Conservation (phyloP, 1,284 basidiomycete species). For the Trametes pubescens region DNA sequence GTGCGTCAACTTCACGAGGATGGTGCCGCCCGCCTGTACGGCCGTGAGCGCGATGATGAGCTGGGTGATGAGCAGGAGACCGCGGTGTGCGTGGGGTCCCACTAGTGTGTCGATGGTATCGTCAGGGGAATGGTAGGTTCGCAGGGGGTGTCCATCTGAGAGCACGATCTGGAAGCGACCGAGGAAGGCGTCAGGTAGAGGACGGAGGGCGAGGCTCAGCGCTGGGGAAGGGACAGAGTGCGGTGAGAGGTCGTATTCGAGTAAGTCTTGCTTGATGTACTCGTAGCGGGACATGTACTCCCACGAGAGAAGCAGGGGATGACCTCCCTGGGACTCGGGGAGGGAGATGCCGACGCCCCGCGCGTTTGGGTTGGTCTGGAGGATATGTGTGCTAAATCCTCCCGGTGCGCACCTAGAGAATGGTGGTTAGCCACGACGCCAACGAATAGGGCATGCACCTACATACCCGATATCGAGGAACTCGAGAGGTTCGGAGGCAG, state of each 20-base stretch:
- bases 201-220: constrained; percentile 12
- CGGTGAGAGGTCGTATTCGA: constrained; percentile 35
- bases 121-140: constrained; percentile 30
- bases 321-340: constrained; percentile 37
- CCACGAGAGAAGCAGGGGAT: constrained; percentile 38
- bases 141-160: constrained; percentile 46
- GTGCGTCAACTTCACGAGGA: constrained; percentile 45
- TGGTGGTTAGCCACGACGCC: background rate
- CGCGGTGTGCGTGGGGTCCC: constrained; percentile 23
- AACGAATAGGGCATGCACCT: background rate
- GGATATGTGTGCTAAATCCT: constrained; percentile 45
- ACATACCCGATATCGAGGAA: constrained; percentile 38
- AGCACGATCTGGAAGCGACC: constrained; percentile 42
- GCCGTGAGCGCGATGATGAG: constrained; percentile 43
- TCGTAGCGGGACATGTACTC: constrained; percentile 32
- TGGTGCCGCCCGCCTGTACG: constrained; percentile 40
- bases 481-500: constrained; percentile 1
- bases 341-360: constrained; percentile 43
- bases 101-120: background rate
- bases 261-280: constrained; percentile 39
- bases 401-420: constrained; percentile 44
- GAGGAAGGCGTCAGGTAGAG: constrained; percentile 19
- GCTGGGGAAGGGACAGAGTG: constrained; percentile 10
- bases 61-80: constrained; percentile 43
- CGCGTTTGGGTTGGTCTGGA: constrained; percentile 39